Conservation (phyloP, 2,329 filamentous ascomycete genomes). For the Penicillium hesseltinei region DNA sequence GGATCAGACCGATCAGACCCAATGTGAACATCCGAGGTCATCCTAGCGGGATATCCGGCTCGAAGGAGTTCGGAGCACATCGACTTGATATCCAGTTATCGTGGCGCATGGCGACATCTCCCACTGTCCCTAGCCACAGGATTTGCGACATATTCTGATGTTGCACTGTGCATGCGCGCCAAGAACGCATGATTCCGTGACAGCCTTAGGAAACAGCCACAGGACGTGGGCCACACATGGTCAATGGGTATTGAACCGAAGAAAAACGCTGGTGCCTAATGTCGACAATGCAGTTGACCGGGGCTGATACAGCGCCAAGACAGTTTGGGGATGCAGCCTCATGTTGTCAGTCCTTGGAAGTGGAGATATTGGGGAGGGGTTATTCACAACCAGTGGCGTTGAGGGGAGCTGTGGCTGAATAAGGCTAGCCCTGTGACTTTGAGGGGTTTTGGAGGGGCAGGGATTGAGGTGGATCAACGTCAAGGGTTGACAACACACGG, state of each 20-base stretch:
- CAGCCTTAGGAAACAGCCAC: constrained; percentile 5
- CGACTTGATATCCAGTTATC: neutral
- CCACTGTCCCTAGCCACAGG: constrained; percentile 18
- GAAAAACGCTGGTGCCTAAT: constrained; percentile 23
- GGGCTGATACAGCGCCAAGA: constrained; percentile 3
- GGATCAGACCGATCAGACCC: neutral
- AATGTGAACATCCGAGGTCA: neutral
- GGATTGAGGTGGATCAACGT: neutral
- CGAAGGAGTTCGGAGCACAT: neutral
- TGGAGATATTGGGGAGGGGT: neutral
- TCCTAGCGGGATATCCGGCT: neutral
- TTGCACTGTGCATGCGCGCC: constrained; percentile 17
- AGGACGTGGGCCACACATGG: neutral
- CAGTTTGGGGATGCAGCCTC: constrained; percentile 8
- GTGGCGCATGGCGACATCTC: constrained; percentile 18
- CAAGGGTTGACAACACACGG: neutral
- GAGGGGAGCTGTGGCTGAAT: constrained; percentile 4
- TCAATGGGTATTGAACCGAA: neutral
- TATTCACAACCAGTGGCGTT: neutral
- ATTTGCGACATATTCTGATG: constrained; percentile 6
- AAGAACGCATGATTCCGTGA: constrained; percentile 11
- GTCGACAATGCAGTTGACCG: neutral
- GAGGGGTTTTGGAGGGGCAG: neutral
- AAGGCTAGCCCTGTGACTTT: constrained; percentile 9
- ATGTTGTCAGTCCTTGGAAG: constrained; percentile 14